Conservation (phyloP, 2,329 filamentous ascomycete species). For the Corinectria fuckeliana region DNA sequence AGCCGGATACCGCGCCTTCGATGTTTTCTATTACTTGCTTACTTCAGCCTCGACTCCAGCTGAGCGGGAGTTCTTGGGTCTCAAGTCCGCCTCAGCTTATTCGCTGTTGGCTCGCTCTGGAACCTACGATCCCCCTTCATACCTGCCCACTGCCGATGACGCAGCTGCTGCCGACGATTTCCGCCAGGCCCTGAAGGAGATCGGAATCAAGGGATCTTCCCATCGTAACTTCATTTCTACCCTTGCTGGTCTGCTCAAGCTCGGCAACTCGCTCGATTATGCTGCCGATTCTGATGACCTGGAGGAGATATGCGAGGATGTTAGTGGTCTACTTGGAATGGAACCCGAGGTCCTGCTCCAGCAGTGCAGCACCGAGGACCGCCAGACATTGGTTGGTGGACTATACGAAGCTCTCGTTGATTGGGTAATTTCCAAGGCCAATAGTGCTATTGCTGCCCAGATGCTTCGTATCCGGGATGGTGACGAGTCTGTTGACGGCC, state of each 20-base stretch:
- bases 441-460: conserved; percentile 80
- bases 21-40: conserved; percentile 96
- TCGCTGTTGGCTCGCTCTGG: conserved; percentile 79
- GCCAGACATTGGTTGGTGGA: conserved; percentile 80
- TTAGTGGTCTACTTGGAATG: conserved; percentile 82
- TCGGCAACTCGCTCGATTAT: conserved; percentile 90
- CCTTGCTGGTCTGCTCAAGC: conserved; percentile 84
- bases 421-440: conserved; percentile 90
- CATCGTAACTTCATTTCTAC: conserved; percentile 85
- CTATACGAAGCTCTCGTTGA: conserved; percentile 95
- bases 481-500: conserved; percentile 71
- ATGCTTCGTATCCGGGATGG: conserved; percentile 71
- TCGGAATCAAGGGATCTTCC: conserved; percentile 88
- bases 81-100: conserved; percentile 80
- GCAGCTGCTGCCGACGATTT: conserved; percentile 93
- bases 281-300: conserved; percentile 83
- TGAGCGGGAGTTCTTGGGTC: conserved; percentile 85
- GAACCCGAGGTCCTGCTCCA: conserved; percentile 82
- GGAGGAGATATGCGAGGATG: conserved; percentile 88
- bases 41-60: conserved; percentile 88
- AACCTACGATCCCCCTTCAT: conserved; percentile 85
- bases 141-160: conserved; percentile 92
- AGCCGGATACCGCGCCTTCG: conserved; percentile 87
- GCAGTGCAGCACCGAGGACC: conserved; percentile 84
- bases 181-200: conserved; percentile 81